Conservation (phyloP, 805 yeast species). For the Alloascoidea hylecoeti region DNA sequence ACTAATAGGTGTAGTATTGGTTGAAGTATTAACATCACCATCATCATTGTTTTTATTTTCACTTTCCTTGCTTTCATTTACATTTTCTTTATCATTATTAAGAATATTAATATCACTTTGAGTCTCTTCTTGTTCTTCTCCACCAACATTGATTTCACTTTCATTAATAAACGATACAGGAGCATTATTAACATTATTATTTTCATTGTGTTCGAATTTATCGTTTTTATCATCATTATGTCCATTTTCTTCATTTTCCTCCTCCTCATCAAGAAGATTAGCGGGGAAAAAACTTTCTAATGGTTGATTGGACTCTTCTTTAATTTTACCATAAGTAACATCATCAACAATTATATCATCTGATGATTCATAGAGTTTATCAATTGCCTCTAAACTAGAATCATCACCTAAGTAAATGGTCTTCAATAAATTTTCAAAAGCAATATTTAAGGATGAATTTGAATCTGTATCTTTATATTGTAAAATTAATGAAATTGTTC, state of each 20-base stretch:
- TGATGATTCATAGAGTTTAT: slow-evolving; percentile 13
- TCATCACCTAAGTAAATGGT: slow-evolving; percentile 18
- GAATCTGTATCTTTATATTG: slow-evolving; percentile 11
- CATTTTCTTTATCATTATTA: no score
- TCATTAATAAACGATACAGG: background rate
- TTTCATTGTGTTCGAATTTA: no score
- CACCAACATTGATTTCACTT: background rate
- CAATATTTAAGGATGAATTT: slow-evolving; percentile 11
- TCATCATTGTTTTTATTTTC: no score
- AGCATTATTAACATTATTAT: no score
- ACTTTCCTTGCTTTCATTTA: no score
- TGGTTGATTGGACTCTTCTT: slow-evolving; percentile 2
- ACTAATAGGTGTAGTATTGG: no score
- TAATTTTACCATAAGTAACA: slow-evolving; percentile 7
- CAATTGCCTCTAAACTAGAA: slow-evolving; percentile 15
- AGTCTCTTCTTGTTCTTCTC: no score
- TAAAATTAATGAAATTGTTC: slow-evolving; percentile 19
- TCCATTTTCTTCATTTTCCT: background rate
- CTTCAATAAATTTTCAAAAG: slow-evolving; percentile 16
- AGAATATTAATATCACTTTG: no score
- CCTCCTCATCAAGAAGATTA: background rate
- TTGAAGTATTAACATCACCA: no score
- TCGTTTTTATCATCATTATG: background rate
- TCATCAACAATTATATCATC: slow-evolving; percentile 12
- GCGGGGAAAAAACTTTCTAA: background rate